These are phyloP conservation scores for Westerdykella aurantiaca DNA, from an alignment of 2,329 filamentous ascomycete species.

Conservation along the genomic window DNA sequence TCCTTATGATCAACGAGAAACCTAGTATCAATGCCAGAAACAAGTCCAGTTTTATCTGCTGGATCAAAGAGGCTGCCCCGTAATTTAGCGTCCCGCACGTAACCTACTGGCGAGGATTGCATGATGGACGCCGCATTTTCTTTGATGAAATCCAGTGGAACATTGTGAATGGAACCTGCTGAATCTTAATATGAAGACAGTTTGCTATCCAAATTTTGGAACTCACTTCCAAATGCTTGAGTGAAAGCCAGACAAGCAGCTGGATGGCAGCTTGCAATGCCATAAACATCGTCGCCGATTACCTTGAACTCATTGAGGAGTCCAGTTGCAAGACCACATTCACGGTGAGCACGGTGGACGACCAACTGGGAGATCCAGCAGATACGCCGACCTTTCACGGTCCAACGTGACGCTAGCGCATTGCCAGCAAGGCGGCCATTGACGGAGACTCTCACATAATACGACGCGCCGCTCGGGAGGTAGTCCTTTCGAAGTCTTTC, in stretches of 20 bases:
- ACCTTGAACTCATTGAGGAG: conserved; percentile 29
- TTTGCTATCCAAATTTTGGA: neutral
- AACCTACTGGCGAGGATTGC: conserved; percentile 33
- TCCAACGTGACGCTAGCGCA: conserved; percentile 36
- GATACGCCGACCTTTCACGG: conserved; percentile 22
- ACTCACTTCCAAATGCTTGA: conserved; percentile 27
- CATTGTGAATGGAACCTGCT: conserved; percentile 15
- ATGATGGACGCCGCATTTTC: conserved; percentile 30
- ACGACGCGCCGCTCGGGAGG: conserved; percentile 22
- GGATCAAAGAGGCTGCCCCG: conserved; percentile 32
- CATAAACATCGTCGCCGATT: conserved; percentile 32
- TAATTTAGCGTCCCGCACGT: conserved; percentile 38
- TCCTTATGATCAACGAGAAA: conserved; percentile 39
- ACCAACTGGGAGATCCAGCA: conserved; percentile 43
- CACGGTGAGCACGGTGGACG: conserved; percentile 33
- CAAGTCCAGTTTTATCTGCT: conserved; percentile 22
- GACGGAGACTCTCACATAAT: conserved; percentile 30
- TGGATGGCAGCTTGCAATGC: conserved; percentile 40
- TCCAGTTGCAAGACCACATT: conserved; percentile 32
- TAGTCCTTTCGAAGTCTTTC: conserved; percentile 16
- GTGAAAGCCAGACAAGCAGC: conserved; percentile 32
- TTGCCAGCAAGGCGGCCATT: conserved; percentile 32
- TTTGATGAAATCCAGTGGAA: conserved; percentile 22
- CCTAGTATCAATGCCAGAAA: conserved; percentile 32
- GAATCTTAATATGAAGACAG: conserved; percentile 7